Evolutionary conservation across 2,329 filamentous ascomycete genomes (phyloP), one percentile per base, ranked within the genome.

Genomic region (Colletotrichum sojae): DNA sequence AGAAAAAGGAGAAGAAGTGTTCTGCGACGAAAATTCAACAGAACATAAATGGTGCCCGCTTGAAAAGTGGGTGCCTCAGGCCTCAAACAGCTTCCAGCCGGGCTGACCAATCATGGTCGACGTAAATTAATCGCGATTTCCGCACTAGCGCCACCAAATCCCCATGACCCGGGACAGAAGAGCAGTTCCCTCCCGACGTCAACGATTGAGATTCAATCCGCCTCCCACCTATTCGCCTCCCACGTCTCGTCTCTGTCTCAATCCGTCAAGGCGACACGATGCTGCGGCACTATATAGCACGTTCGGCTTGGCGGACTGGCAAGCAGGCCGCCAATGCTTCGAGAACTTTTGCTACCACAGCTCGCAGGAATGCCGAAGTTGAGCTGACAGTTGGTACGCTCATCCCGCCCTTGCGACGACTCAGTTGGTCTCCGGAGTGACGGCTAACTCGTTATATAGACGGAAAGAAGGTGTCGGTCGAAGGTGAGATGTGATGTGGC

Each of bases 401-500:
- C 73, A 67, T 73, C 71, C 71, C 59, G 67, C 36, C 36, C 22
- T 43, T 25, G 20, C 16, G 16, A 22, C 9, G 15, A 31, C 73
- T 73, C 79, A 75, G 78, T 80, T 80, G 78, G 72, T 57, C 31
- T 63, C 16, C 39, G 48, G 52, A 55, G 70, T 48, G 36, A 45
- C 70, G 71, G 76, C 79, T 83, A 76, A 83, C 78, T 52, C 61
- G 62, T 53, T 66, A 53, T 74, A 52, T 79, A 95, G 95, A 99
- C 90, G 96, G 95, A 80, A 97, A 97, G 88, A 97, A 98, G 85
- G 92, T 99, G 65, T 97, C 94, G 72, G 94, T 99, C 81, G 94
- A 98, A 93, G 94, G 94, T 97, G 77, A 48, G 63, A 68, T 45
- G 67, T 59, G 62, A 52, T 54, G 67, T 76, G 63, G 70, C 49